Evolutionary conservation across 2,329 filamentous ascomycete species (phyloP), one percentile per base, ranked within the genome.

Genomic region (Daldinia sp.): DNA sequence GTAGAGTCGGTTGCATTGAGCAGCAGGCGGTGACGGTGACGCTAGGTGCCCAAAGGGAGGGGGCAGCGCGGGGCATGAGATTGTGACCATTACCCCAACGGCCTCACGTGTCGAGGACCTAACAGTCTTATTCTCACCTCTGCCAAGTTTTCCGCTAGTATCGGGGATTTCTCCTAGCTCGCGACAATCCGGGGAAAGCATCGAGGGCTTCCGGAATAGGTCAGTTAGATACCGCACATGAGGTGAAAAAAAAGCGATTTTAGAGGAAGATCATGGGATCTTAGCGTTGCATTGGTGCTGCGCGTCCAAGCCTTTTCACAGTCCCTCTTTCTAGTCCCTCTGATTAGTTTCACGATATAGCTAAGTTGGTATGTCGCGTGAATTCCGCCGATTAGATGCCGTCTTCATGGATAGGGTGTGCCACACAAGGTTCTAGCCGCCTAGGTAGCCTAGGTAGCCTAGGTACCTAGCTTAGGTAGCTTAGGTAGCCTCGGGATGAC

Each of bases 261-360:
- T 30, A 51, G 58, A 63, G 54, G 53, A 60, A 70, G 68, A 74
- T 74, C 74, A 76, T 73, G 74, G 66, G 74, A 68, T 70, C 70
- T 57, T 57, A 60, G 66, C 54, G 71, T 72, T 68, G 63, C 69
- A 74, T 69, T 58, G 60, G 63, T 55, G 63, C 48, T 64, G 69
- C 68, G 55, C 60, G 58, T 65, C 58, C 60, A 61, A 63, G 63
- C 42, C 58, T 55, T 65, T 69, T 67, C 59, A 62, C 42, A 53
- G 57, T 62, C 48, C 44, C 50, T 35, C 51, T 57, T 41, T 15
- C 33, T 42, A 15, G 33, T 39, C 51, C 44, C 56, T 48, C 58
- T 63, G 58, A 67, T 46, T 54, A 41, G 53, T 53, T 26, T 57
- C 54, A 68, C 30, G 56, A 35, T 37, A 26, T 54, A 50, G 35